Evolutionary conservation across 495 filamentous ascomycete species (phyloP).

Genomic region (Lophium mytilinum): DNA sequence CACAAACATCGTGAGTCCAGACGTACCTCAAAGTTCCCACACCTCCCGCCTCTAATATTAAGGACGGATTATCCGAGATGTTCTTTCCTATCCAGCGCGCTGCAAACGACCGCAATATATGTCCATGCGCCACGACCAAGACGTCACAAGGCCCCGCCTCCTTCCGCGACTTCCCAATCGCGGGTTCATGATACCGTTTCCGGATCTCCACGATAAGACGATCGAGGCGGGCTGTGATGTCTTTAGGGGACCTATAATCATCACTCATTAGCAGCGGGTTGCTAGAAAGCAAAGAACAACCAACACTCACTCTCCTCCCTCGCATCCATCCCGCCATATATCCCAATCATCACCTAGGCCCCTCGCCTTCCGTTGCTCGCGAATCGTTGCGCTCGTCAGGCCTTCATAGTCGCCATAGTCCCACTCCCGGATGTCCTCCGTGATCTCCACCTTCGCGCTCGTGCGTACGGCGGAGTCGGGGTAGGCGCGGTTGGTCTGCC

Average conservation of each 20-base stretch:
- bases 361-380: constrained; percentile 45
- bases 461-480: constrained; percentile 39
- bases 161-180: constrained; percentile 27
- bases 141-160: constrained; percentile 32
- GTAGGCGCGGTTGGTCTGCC: constrained; percentile 39
- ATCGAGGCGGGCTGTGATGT: constrained; percentile 35
- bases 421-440: constrained; percentile 82
- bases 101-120: constrained; percentile 35
- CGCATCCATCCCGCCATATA: constrained; percentile 41
- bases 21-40: constrained; percentile 55
- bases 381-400: constrained; percentile 66
- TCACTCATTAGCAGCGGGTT: background rate
- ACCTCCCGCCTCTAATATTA: constrained; percentile 40
- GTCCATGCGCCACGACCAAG: constrained; percentile 37
- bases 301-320: constrained; percentile 50
- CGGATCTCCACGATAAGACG: constrained; percentile 33
- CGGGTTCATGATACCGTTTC: constrained; percentile 28
- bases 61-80: constrained; percentile 27
- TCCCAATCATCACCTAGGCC: constrained; percentile 38
- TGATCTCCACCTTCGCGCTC: constrained; percentile 53
- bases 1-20: background rate
- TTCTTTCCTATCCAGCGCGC: constrained; percentile 22
- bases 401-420: constrained; percentile 96
- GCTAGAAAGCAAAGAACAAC: background rate
- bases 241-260: constrained; percentile 26